These are phyloP conservation scores for Amauroascus verrucosus DNA, from an alignment of 2,329 filamentous ascomycete genomes.

Conservation along the genomic window DNA sequence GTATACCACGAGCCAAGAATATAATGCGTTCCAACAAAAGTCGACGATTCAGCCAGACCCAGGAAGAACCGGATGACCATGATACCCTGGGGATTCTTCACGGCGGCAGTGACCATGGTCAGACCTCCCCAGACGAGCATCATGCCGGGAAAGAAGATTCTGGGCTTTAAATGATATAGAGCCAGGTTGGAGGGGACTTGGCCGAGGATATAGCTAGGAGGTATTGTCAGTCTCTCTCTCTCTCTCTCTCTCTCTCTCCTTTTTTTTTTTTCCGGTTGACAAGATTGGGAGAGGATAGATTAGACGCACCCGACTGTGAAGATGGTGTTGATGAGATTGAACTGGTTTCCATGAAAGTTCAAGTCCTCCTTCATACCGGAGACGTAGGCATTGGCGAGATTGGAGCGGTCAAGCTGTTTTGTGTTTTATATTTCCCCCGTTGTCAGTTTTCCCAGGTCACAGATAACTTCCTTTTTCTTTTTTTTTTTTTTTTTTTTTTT, in stretches of 20 bases:
- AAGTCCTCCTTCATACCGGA: constrained; percentile 31
- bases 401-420: constrained; percentile 32
- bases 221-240: not conserved
- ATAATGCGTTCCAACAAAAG: constrained; percentile 30
- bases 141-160: constrained; percentile 24
- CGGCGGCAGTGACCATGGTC: constrained; percentile 26
- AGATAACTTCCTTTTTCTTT: too few species aligned
- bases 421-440: too few species aligned
- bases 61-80: constrained; percentile 33
- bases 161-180: constrained; percentile 22
- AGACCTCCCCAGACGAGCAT: constrained; percentile 25
- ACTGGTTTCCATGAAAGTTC: constrained; percentile 28
- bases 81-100: constrained; percentile 23
- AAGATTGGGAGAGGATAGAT: not conserved
- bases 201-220: constrained; percentile 33
- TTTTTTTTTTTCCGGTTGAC: too few species aligned
- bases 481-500: too few species aligned
- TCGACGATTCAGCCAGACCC: constrained; percentile 26
- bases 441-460: too few species aligned
- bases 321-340: constrained; percentile 31
- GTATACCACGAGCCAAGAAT: constrained; percentile 38
- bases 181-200: constrained; percentile 36
- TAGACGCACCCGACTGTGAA: constrained; percentile 36
- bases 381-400: constrained; percentile 36
- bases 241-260: not conserved